Conservation (phyloP, 1,139 yeast genomes). For the Candida tetrigidarum region DNA sequence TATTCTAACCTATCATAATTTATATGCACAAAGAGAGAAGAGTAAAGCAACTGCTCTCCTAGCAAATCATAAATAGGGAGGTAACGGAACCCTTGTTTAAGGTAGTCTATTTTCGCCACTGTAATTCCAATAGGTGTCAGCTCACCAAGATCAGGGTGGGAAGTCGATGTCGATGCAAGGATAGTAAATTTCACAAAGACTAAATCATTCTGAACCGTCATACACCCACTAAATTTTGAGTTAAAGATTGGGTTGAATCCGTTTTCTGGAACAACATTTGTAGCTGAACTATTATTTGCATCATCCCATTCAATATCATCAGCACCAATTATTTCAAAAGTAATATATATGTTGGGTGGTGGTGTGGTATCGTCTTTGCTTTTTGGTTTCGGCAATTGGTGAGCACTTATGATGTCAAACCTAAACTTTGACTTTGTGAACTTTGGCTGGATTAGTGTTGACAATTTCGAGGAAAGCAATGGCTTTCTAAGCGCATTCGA, state of each 20-base stretch:
- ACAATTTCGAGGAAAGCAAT: constrained; percentile 21
- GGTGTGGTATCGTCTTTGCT: constrained; percentile 26
- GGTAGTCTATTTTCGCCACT: constrained; percentile 55
- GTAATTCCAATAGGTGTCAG: constrained; percentile 56
- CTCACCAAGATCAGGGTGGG: constrained; percentile 28
- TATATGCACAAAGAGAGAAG: constrained; percentile 69
- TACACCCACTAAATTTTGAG: constrained; percentile 45
- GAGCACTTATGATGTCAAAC: constrained; percentile 76
- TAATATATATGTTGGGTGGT: constrained; percentile 59
- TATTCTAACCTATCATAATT: constrained; percentile 24
- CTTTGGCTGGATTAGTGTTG: constrained; percentile 8
- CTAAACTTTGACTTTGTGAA: constrained; percentile 22
- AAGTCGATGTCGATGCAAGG: constrained; percentile 21
- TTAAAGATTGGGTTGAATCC: constrained; percentile 93
- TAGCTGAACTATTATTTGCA: constrained; percentile 22
- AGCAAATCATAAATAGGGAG: constrained; percentile 71
- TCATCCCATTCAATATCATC: constrained; percentile 27
- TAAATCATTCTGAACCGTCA: constrained; percentile 35
- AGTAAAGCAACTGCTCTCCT: constrained; percentile 83
- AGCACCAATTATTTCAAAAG: constrained; percentile 58
- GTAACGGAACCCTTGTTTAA: constrained; percentile 81
- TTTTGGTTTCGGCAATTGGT: constrained; percentile 75
- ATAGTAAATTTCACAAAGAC: constrained; percentile 37
- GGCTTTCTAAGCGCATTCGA: constrained; percentile 54
- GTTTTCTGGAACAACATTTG: constrained; percentile 53